Evolutionary conservation across 805 yeast species (phyloP).

Genomic region (Starmerella floris): DNA sequence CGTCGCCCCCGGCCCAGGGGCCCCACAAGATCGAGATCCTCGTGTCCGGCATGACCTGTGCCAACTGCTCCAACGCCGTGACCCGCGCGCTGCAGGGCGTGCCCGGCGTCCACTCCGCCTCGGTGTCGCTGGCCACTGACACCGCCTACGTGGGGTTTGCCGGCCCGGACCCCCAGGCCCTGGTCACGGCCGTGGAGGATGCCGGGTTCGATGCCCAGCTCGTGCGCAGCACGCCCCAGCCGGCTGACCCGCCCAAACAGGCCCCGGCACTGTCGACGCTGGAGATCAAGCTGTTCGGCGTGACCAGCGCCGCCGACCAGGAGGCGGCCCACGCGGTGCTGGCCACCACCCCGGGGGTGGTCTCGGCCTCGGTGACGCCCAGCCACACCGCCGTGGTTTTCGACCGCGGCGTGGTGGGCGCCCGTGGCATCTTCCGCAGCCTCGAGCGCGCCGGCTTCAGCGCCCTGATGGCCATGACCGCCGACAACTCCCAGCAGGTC

Average conservation of each 20-base stretch:
- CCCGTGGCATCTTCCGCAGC: slow-evolving; percentile 47
- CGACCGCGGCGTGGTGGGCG: slow-evolving; percentile 35
- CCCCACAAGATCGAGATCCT: slow-evolving; percentile 17
- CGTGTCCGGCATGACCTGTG: slow-evolving; percentile 80
- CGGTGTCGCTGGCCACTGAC: slow-evolving; percentile 66
- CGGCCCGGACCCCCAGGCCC: slow-evolving; percentile 23
- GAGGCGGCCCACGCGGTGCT: slow-evolving; percentile 38
- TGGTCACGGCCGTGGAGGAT: slow-evolving; percentile 52
- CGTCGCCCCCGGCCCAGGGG: background rate
- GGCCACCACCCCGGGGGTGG: slow-evolving; percentile 36
- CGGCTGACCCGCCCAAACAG: slow-evolving; percentile 1
- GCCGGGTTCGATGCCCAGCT: slow-evolving; percentile 55
- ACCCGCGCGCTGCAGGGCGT: slow-evolving; percentile 38
- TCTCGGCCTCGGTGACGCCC: slow-evolving; percentile 37
- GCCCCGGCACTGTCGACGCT: background rate
- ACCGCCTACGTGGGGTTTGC: slow-evolving; percentile 48
- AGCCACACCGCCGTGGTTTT: slow-evolving; percentile 40
- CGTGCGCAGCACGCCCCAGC: slow-evolving; percentile 4
- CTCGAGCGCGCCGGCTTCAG: slow-evolving; percentile 43
- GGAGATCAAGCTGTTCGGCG: slow-evolving; percentile 38
- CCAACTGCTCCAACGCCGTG: slow-evolving; percentile 65
- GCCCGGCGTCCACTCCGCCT: slow-evolving; percentile 40
- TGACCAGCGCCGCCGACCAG: slow-evolving; percentile 48
- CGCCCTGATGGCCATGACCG: slow-evolving; percentile 34
- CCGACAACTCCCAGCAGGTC: slow-evolving; percentile 57